A percentile compares a stretch with the other conserved stretches of the same genome.
Evolutionary conservation across 331 rosid species (phyloP).

Genomic region (Pyracantha coccinea): DNA sequence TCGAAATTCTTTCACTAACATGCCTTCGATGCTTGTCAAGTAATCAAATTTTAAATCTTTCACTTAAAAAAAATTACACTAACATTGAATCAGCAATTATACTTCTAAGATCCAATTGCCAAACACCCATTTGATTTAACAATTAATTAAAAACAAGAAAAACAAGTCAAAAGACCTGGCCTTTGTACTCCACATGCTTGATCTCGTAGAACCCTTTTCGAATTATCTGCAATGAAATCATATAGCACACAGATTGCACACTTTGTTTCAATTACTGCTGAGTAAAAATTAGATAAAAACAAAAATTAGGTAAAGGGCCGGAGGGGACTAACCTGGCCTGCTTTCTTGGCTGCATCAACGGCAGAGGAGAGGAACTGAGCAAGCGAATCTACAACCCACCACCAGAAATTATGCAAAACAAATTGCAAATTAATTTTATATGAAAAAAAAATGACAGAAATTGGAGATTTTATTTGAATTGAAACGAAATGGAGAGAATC

Average conservation of each 20-base stretch:
- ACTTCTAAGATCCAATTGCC: not conserved
- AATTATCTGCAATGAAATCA: conserved; percentile 21
- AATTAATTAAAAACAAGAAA: not conserved
- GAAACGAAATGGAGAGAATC: not conserved
- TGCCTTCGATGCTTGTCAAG: not conserved
- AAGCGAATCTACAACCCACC: conserved; percentile 30
- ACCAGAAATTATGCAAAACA: not conserved
- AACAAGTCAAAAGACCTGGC: conserved; percentile 19
- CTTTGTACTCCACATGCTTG: conserved; percentile 50
- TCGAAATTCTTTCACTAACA: not conserved
- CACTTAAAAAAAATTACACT: not conserved
- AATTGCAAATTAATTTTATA: not conserved
- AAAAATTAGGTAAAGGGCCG: not conserved
- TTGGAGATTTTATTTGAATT: not conserved
- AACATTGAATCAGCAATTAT: not conserved
- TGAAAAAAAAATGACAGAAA: not conserved
- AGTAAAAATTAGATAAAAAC: not conserved
- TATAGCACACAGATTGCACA: not conserved
- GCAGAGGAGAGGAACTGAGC: conserved; percentile 41
- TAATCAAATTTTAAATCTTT: not conserved
- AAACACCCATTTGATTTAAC: not conserved
- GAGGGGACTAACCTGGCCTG: conserved; percentile 31
- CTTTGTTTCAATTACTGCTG: too few relatives aligned
- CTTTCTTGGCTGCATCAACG: conserved; percentile 48
- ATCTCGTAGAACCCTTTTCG: conserved; percentile 38